These are phyloP conservation scores for Solanum aculeatissimum DNA, from an alignment of 305 asterid genomes.

Conservation along the genomic window DNA sequence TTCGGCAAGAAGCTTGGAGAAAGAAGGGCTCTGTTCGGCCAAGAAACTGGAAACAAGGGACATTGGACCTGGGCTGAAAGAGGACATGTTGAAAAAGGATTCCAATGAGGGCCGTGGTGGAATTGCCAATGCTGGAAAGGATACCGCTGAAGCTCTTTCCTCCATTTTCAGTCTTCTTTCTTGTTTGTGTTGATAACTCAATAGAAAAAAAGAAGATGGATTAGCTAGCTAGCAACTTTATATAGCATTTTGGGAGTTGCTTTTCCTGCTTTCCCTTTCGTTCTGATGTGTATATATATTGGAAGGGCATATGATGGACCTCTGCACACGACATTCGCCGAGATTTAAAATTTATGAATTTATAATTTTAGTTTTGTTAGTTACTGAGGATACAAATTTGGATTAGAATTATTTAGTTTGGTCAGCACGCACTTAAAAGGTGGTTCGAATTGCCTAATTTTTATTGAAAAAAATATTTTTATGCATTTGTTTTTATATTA, in stretches of 20 bases:
- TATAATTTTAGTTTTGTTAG: not conserved
- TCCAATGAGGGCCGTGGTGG: slow-evolving; percentile 79
- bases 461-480: too few relatives aligned
- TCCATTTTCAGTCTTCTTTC: slow-evolving; percentile 27
- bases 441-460: not conserved
- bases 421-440: not conserved
- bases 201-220: not conserved
- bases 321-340: not conserved
- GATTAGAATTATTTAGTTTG: not conserved
- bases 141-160: slow-evolving; percentile 18
- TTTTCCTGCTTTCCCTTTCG: not conserved
- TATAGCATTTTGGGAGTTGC: not conserved
- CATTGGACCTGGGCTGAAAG: slow-evolving; percentile 92
- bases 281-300: not conserved
- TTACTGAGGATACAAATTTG: not conserved
- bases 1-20: slow-evolving; percentile 80
- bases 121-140: slow-evolving; percentile 47
- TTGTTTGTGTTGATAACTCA: not conserved
- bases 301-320: not conserved
- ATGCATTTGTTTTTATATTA: too few relatives aligned
- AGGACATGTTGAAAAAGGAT: slow-evolving; percentile 47
- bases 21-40: slow-evolving; percentile 42
- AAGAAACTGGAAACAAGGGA: slow-evolving; percentile 58
- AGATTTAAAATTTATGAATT: not conserved
- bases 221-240: not conserved